A percentile compares a stretch with the other conserved stretches of the same genome.
Conservation (phyloP, 139 green algal species). For the Auxenochlorella protothecoides region DNA sequence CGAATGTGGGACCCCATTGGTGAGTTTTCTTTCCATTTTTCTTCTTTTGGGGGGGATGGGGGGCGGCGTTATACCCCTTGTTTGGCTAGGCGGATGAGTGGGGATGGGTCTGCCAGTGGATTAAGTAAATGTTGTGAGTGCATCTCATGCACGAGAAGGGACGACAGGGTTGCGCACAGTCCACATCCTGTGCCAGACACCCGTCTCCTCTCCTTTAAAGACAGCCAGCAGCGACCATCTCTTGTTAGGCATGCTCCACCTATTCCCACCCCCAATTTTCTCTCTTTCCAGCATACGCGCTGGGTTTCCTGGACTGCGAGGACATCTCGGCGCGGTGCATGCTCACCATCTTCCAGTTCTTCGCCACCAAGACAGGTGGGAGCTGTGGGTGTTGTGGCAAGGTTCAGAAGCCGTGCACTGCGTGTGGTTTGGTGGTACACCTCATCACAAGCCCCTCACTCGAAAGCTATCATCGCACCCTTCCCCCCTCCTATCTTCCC, state of each 20-base stretch:
- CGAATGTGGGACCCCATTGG: slow-evolving; percentile 95
- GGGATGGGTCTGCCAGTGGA: too few species aligned
- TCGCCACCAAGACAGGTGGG: slow-evolving; percentile 86
- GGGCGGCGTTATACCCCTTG: not conserved
- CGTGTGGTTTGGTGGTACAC: too few species aligned
- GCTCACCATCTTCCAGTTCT: slow-evolving; percentile 97
- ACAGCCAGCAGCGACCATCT: too few species aligned
- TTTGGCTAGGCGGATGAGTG: too few species aligned
- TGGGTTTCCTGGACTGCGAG: slow-evolving; percentile 95
- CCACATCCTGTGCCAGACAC: not conserved
- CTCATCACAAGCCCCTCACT: too few species aligned
- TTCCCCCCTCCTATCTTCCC: not conserved
- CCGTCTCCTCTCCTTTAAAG: not conserved
- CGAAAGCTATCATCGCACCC: not conserved
- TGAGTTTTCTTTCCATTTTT: slow-evolving; percentile 11
- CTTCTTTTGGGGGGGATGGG: not conserved
- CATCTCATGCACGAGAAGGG: too few species aligned
- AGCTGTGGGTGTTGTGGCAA: not conserved
- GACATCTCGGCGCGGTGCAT: slow-evolving; percentile 94
- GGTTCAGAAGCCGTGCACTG: not conserved
- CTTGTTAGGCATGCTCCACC: too few species aligned
- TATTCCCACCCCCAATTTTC: too few species aligned
- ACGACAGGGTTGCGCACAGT: too few species aligned
- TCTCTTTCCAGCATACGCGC: slow-evolving; percentile 68
- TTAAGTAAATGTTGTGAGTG: too few species aligned